Conservation (phyloP, 352 stramenopile genomes). For the Pythium scleroteichum region DNA sequence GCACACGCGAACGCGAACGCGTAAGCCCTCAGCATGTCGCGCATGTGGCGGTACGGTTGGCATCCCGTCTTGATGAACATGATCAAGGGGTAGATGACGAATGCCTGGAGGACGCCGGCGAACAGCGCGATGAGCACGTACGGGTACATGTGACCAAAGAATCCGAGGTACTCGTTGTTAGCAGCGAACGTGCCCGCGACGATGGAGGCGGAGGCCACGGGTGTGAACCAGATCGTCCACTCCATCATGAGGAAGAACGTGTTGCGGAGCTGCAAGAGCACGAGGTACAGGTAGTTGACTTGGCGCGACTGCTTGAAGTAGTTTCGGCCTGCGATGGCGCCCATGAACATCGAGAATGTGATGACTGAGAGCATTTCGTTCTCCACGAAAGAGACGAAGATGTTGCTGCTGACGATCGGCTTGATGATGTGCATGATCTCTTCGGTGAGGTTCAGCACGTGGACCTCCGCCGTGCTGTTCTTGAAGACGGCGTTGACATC, state of each 20-base stretch:
- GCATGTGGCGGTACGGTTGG: constrained; percentile 71
- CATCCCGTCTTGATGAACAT: constrained; percentile 61
- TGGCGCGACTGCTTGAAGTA: constrained; percentile 57
- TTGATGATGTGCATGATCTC: constrained; percentile 57
- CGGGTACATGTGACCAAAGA: constrained; percentile 52
- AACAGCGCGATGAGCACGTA: constrained; percentile 44
- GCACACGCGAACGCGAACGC: constrained; percentile 61
- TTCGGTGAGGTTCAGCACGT: constrained; percentile 46
- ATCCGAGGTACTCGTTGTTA: constrained; percentile 38
- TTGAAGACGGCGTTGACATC: constrained; percentile 51
- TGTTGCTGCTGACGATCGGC: constrained; percentile 66
- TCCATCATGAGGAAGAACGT: constrained; percentile 68
- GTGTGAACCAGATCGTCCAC: constrained; percentile 66
- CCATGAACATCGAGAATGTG: constrained; percentile 66
- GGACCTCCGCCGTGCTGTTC: constrained; percentile 32
- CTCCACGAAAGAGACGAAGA: constrained; percentile 48
- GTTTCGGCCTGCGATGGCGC: constrained; percentile 48
- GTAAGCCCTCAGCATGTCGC: constrained; percentile 60
- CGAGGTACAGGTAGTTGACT: constrained; percentile 66
- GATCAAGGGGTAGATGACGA: constrained; percentile 56
- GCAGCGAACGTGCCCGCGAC: constrained; percentile 56
- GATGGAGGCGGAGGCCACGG: constrained; percentile 61
- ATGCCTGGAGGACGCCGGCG: constrained; percentile 37
- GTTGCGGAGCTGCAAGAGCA: constrained; percentile 66
- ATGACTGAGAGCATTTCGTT: constrained; percentile 60